Conservation (phyloP, 345 rosid species). For the Acer yangbiense region DNA sequence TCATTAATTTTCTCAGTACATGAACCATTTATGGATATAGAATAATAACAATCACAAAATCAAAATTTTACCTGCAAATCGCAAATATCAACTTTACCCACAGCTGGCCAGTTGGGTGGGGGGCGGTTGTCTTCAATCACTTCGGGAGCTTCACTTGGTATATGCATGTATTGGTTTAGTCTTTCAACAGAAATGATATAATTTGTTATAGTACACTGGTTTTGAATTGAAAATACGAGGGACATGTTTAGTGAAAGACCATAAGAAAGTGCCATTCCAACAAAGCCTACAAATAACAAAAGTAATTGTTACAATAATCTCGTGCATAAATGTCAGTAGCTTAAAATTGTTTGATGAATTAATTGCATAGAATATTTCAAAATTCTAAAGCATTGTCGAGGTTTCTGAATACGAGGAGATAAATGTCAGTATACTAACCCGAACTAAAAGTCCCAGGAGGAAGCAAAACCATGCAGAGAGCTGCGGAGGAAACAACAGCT, state of each 20-base stretch:
- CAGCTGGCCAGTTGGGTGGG: constrained; percentile 74
- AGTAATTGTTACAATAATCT: neutral
- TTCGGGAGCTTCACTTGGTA: constrained; percentile 90
- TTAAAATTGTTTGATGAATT: neutral
- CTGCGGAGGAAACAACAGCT: constrained; percentile 73
- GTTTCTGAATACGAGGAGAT: neutral
- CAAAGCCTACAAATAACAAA: constrained; percentile 61
- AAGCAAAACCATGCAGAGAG: constrained; percentile 91
- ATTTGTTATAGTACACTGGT: constrained; percentile 84
- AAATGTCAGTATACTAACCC: constrained; percentile 42
- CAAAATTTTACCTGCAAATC: constrained; percentile 63
- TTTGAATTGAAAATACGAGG: constrained; percentile 77
- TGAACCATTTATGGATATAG: neutral
- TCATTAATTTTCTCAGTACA: constrained; percentile 14
- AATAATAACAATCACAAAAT: neutral
- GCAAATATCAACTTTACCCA: constrained; percentile 79
- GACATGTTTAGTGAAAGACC: constrained; percentile 86
- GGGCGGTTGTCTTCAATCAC: constrained; percentile 75
- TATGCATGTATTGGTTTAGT: constrained; percentile 85
- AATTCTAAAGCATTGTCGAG: neutral
- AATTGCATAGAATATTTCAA: neutral
- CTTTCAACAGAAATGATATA: constrained; percentile 94
- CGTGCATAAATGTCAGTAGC: neutral
- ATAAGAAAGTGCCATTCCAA: constrained; percentile 97
- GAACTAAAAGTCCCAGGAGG: constrained; percentile 91